Evolutionary conservation across 345 rosid genomes (phyloP), one percentile per base, ranked within the genome.

Genomic region (Chamaenerion angustifolium): DNA sequence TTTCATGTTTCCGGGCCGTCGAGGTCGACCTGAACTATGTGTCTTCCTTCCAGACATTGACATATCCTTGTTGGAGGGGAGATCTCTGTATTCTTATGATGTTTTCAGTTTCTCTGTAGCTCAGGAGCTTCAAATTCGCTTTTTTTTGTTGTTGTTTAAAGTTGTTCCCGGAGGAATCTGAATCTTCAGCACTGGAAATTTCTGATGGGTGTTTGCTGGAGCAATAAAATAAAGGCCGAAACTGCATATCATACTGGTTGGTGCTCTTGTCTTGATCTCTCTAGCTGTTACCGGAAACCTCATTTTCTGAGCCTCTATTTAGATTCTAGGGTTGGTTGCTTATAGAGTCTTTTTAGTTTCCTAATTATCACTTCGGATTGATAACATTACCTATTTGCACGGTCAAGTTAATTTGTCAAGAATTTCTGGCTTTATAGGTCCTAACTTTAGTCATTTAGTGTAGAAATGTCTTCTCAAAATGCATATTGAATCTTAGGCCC

Each of bases 161-260:
- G 53, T 49, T 40, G 35, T 56, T 16, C 3, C 16, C 6, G 7
- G 11, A 31, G 59, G 40, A 13, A 16, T 11, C 37, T 42, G 16
- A 10, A 48, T 15, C 48, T 43, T 27, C 4, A 54, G 63, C 58
- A 59, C 63, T 56, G 67, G 42, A 55, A 43, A 48, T 53, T 60
- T 50, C 40, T 37, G 61, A 85, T 88, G 95, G 97, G 97, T 66
- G 78, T 74, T 51, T 88, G 97, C 56, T 82, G 74, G 73, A 88
- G 97, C 60, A 80, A 82, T 52, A 83, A 80, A 64, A 76, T 85
- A 71, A 88, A 71, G 70, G 80, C 93, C n/a, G 89, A 85, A 63
- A 80, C 71, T 64, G 73, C 83, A 46, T 74, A 80, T 11, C 51
- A 68, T 58, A 73, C 93, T 25, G 93, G 97, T 88, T 53, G 27